Evolutionary conservation across 495 filamentous ascomycete species (phyloP), one percentile per base, ranked within the genome.

Genomic region (Xylaria bambusicola): DNA sequence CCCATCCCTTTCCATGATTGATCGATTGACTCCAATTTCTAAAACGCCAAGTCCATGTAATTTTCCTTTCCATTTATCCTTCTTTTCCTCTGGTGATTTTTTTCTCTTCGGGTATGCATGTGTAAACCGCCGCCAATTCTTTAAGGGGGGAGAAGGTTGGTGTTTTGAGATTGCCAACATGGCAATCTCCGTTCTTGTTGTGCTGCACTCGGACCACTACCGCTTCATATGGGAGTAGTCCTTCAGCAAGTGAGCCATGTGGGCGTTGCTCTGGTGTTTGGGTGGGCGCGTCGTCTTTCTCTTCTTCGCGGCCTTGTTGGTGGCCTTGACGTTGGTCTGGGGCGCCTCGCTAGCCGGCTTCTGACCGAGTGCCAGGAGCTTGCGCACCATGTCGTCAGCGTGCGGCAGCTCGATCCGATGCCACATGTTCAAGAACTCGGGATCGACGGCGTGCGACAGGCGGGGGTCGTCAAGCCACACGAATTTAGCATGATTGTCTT

Each of bases 391-490:
- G 29, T 88, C 86, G 52, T 88, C 90, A 20, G 84, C 68, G 18
- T 84, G 79, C 0, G 95, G 94, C 13, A 98, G 78, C 67, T 86
- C 84, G 52, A 88, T 88, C 69, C 87, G 89, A 47, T 88, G 79
- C 93, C 93, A 98, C 66, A 93, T 86, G 7, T 74, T 69, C 68
- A 85, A 80, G 69, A 98, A 96, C 69, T 96, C 90, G 7, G 84
- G 75, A 60, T 97, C 93, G 52, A 97, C 84, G 35, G 80, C 71
- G 69, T 90, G 84, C 53, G 85, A 82, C 35, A 96, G 79, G 4
- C 85, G 86, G 3, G 92, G 84, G 63, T 94, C 88, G 68, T 98
- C 90, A 9, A 85, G 82, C 92, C 93, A 98, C 27, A 98, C 87
- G 79, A 88, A 89, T 65, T 86, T 84, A 5, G 92, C 83, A 62